Percentiles rank a stretch among this genome's conserved stretches.
phyloP scores from a whole-genome alignment of 176 grass and related monocot species.

The Rhynchospora pubera region DNA sequence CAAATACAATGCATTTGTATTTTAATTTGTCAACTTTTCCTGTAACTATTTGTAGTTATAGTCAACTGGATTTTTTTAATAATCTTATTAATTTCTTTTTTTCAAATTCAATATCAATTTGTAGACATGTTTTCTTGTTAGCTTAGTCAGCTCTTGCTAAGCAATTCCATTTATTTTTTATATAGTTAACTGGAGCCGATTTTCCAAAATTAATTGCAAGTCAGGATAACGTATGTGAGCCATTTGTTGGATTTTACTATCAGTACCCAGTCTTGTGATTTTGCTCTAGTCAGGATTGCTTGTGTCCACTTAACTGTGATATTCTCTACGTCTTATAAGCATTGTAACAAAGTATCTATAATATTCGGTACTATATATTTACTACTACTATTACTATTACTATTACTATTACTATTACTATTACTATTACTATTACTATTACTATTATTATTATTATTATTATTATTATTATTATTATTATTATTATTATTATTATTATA shows the following conservation, averaged over 20 bases:
- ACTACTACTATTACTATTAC: no score
- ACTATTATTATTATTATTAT: no score
- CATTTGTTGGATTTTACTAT: neutral
- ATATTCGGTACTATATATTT: no score
- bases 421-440: no score
- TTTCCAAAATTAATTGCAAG: neutral
- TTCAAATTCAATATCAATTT: neutral
- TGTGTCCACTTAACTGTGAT: neutral
- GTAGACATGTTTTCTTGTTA: neutral
- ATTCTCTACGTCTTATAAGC: neutral
- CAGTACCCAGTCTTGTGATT: neutral
- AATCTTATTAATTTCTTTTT: neutral
- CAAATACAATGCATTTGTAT: slow-evolving; percentile 7
- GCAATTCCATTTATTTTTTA: neutral
- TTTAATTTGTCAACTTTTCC: neutral
- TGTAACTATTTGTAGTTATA: neutral
- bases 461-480: no score
- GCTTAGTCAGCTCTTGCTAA: neutral
- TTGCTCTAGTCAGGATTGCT: neutral
- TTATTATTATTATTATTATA: no score
- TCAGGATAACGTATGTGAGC: neutral
- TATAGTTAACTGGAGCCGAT: neutral
- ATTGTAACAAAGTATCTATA: no score
- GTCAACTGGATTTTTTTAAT: neutral
- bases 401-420: no score